Conservation (phyloP, 257 asterid genomes). For the Lycium barbarum region DNA sequence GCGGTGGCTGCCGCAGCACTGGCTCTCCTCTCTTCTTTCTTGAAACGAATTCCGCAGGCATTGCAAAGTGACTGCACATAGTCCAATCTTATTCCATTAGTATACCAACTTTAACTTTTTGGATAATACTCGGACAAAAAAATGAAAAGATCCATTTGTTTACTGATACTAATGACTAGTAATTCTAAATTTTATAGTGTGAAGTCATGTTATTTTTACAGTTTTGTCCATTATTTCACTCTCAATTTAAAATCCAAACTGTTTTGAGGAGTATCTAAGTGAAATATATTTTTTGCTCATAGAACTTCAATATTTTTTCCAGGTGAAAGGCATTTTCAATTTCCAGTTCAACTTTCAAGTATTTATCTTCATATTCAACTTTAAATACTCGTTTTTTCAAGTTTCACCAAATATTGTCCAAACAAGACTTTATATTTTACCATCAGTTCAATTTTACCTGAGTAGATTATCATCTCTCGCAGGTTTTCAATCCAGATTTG, state of each 20-base stretch:
- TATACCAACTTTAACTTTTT: neutral
- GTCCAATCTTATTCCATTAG: neutral
- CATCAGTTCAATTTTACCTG: no score
- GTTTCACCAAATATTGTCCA: no score
- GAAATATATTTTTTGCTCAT: neutral
- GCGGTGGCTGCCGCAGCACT: conserved; percentile 68
- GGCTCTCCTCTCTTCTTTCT: conserved; percentile 96
- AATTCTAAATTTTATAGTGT: no score
- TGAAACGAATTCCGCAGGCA: conserved; percentile 96
- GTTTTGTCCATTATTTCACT: no score
- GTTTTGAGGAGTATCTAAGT: neutral
- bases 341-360: neutral
- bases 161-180: no score
- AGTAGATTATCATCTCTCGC: no score
- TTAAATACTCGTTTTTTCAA: no score
- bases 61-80: conserved; percentile 85
- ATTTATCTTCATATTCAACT: no score
- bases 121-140: neutral
- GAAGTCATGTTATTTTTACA: no score
- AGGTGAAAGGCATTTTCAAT: no score
- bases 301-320: neutral
- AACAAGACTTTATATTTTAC: no score
- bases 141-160: neutral
- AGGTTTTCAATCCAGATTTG: neutral
- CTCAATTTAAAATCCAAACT: no score